Evolutionary conservation across 2,329 filamentous ascomycete species (phyloP).

Genomic region (Dendryphion nanum): DNA sequence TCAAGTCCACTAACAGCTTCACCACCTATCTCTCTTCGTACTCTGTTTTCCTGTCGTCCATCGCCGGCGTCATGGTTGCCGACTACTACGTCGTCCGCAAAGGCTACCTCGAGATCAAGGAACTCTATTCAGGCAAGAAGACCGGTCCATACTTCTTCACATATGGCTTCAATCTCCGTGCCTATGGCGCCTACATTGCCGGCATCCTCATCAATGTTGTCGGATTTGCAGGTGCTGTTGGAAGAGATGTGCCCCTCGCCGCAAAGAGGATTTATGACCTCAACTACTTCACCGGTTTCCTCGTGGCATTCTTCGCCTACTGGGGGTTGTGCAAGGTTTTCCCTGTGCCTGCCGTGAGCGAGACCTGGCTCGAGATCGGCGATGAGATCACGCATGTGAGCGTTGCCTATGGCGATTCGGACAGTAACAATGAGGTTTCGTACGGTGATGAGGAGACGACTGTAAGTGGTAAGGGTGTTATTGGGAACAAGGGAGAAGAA

Average conservation of each 20-base stretch:
- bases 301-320: slow-evolving; percentile 67
- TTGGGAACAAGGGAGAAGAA: neutral
- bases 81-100: slow-evolving; percentile 87
- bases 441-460: neutral
- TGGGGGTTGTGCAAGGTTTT: slow-evolving; percentile 66
- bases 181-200: slow-evolving; percentile 75
- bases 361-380: slow-evolving; percentile 74
- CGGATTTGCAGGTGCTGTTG: slow-evolving; percentile 82
- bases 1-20: slow-evolving; percentile 75
- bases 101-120: slow-evolving; percentile 75
- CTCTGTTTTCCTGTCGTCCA: slow-evolving; percentile 89
- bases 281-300: slow-evolving; percentile 86
- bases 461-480: neutral
- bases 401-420: neutral
- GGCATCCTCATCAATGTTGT: slow-evolving; percentile 90
- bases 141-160: slow-evolving; percentile 71
- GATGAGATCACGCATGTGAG: slow-evolving; percentile 2
- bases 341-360: slow-evolving; percentile 72
- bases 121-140: slow-evolving; percentile 72
- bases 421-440: neutral
- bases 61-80: slow-evolving; percentile 84
- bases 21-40: slow-evolving; percentile 90
- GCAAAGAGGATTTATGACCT: slow-evolving; percentile 85
- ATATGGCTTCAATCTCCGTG: slow-evolving; percentile 77
- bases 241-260: slow-evolving; percentile 67